Evolutionary conservation across 106 monocot genomes (phyloP).

Genomic region (Dendrobium huoshanense): DNA sequence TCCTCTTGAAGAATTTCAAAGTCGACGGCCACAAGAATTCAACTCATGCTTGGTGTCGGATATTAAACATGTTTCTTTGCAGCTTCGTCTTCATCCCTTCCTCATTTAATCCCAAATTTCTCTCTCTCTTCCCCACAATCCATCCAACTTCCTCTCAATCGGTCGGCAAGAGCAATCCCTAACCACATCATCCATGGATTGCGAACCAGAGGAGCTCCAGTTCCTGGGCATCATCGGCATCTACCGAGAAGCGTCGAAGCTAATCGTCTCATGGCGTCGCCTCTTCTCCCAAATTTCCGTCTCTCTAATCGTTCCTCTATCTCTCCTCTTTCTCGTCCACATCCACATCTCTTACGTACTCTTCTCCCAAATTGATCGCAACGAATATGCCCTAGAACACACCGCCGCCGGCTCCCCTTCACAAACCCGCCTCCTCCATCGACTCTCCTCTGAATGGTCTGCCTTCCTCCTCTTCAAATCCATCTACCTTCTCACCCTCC

Average conservation of each 20-base stretch:
- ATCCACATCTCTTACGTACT: slow-evolving; percentile 21
- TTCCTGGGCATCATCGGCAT: slow-evolving; percentile 23
- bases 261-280: slow-evolving; percentile 8
- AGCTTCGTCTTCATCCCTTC: background rate
- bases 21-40: background rate
- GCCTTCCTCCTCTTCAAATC: slow-evolving; percentile 36
- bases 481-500: slow-evolving; percentile 12
- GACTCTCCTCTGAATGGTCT: slow-evolving; percentile 20
- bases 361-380: slow-evolving; percentile 26
- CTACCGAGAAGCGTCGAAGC: slow-evolving; percentile 9
- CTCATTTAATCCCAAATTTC: background rate
- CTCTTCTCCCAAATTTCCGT: slow-evolving; percentile 29
- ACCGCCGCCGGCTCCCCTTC: slow-evolving; percentile 11
- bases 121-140: slow-evolving; percentile 1
- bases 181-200: slow-evolving; percentile 14
- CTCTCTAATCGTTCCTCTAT: slow-evolving; percentile 28
- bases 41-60: background rate
- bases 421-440: slow-evolving; percentile 15
- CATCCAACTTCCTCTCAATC: background rate
- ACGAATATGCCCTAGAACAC: slow-evolving; percentile 17
- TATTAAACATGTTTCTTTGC: background rate
- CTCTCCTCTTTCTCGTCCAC: slow-evolving; percentile 30
- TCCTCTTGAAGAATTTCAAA: background rate
- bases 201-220: slow-evolving; percentile 40
- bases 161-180: background rate